A percentile compares a stretch with the other conserved stretches of the same genome.
Conservation (phyloP, 495 filamentous ascomycete species). For the Neurospora africana region DNA sequence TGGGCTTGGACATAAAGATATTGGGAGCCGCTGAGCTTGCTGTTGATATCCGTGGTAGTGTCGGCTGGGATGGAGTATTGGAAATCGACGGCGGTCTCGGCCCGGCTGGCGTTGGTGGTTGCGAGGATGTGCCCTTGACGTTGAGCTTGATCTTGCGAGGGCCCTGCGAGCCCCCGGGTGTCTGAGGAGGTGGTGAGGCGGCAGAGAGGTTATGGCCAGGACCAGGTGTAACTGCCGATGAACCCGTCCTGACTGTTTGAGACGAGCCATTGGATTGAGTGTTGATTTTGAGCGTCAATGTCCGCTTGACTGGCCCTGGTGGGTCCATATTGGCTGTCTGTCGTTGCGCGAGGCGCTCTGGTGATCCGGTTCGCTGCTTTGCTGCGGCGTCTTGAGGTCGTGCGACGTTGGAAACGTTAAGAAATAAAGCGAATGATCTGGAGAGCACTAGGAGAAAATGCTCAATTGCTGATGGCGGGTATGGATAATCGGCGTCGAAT, state of each 20-base stretch:
- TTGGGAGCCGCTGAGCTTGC: conserved; percentile 11
- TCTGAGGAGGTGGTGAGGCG: conserved; percentile 19
- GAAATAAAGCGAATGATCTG: background rate
- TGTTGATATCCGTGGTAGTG: background rate
- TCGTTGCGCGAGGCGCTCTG: background rate
- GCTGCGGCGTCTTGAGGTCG: background rate
- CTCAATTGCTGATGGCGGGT: background rate
- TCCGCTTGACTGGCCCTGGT: conserved; percentile 11
- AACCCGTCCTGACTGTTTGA: background rate
- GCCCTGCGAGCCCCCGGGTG: conserved; percentile 25
- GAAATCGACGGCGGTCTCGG: conserved; percentile 8
- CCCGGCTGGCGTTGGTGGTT: conserved; percentile 36
- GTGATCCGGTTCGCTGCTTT: background rate
- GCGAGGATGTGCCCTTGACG: conserved; percentile 28
- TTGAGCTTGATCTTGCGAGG: conserved; percentile 42
- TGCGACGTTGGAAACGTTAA: background rate
- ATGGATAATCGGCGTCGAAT: background rate
- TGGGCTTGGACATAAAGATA: conserved; percentile 35
- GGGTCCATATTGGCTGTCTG: conserved; percentile 4
- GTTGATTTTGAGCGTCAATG: conserved; percentile 17
- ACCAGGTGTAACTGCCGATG: conserved; percentile 4
- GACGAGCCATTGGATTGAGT: conserved; percentile 3
- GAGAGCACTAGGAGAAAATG: background rate
- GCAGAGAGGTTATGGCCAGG: conserved; percentile 4
- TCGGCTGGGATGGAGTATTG: background rate